These are phyloP conservation scores for Fusarium equiseti DNA, from an alignment of 2,329 filamentous ascomycete species.

Conservation along the genomic window DNA sequence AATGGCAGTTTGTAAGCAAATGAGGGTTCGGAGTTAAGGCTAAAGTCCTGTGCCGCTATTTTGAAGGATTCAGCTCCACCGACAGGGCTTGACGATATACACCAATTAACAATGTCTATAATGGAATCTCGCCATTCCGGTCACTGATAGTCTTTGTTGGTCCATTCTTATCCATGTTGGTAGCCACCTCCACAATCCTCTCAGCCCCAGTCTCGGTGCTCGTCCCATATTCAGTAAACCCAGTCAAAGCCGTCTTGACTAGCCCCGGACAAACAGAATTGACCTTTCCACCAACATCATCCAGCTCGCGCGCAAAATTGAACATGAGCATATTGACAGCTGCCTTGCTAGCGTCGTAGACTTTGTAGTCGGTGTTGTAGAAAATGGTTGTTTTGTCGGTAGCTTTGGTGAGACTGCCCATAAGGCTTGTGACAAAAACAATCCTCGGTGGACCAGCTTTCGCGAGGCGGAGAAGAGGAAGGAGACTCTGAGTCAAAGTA, in stretches of 20 bases:
- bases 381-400: slow-evolving; percentile 46
- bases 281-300: slow-evolving; percentile 49
- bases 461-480: slow-evolving; percentile 49
- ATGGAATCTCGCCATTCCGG: slow-evolving; percentile 39
- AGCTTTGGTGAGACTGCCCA: slow-evolving; percentile 51
- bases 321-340: slow-evolving; percentile 57
- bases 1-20: slow-evolving; percentile 11
- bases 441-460: slow-evolving; percentile 49
- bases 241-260: slow-evolving; percentile 50
- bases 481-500: slow-evolving; percentile 44
- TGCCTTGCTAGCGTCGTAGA: slow-evolving; percentile 57
- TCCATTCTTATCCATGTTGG: slow-evolving; percentile 44
- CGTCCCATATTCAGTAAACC: slow-evolving; percentile 22
- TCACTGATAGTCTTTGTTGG: slow-evolving; percentile 48
- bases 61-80: not conserved
- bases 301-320: slow-evolving; percentile 51
- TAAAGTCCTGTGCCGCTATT: slow-evolving; percentile 5
- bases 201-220: slow-evolving; percentile 48
- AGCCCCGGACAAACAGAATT: slow-evolving; percentile 55
- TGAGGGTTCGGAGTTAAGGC: slow-evolving; percentile 21
- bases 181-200: slow-evolving; percentile 50
- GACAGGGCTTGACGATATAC: not conserved
- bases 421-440: slow-evolving; percentile 54
- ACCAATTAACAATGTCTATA: slow-evolving; percentile 6
- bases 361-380: slow-evolving; percentile 49